phyloP scores from a whole-genome alignment of 148 eudicot genomes.

The Vaccinium darrowii region DNA sequence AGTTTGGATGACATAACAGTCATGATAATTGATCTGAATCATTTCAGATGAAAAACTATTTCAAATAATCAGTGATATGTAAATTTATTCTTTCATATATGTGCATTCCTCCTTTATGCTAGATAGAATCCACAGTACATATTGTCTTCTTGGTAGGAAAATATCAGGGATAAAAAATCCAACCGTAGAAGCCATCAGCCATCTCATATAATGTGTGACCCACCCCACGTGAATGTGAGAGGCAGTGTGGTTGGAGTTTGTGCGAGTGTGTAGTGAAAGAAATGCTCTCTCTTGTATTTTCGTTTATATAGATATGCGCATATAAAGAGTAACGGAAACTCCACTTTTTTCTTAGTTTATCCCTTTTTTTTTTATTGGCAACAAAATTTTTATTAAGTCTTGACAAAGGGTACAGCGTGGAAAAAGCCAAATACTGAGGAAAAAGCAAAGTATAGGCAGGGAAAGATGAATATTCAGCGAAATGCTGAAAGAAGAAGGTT shows the following conservation, averaged over 20 bases:
- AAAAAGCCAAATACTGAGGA: too few relatives aligned
- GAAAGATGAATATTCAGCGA: too few relatives aligned
- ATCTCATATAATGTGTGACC: neutral
- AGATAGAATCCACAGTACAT: neutral
- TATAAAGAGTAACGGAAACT: neutral
- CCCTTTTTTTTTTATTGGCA: too few relatives aligned
- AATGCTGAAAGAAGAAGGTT: too few relatives aligned
- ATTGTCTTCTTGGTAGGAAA: neutral
- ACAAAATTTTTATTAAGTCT: too few relatives aligned
- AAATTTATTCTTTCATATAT: neutral
- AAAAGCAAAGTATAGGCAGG: too few relatives aligned
- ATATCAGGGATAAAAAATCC: neutral
- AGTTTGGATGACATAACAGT: conserved; percentile 87
- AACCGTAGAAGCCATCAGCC: neutral
- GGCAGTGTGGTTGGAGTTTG: too few relatives aligned
- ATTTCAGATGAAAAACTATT: conserved; percentile 27
- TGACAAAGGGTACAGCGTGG: too few relatives aligned
- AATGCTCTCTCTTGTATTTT: too few relatives aligned
- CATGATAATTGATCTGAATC: conserved; percentile 71
- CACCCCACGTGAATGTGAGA: neutral
- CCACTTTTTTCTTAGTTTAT: neutral
- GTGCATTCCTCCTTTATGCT: neutral
- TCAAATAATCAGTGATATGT: neutral
- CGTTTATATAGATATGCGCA: too few relatives aligned
- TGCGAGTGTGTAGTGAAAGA: too few relatives aligned